Conservation (phyloP, 352 stramenopile species). For the Pythium scleroteichum region DNA sequence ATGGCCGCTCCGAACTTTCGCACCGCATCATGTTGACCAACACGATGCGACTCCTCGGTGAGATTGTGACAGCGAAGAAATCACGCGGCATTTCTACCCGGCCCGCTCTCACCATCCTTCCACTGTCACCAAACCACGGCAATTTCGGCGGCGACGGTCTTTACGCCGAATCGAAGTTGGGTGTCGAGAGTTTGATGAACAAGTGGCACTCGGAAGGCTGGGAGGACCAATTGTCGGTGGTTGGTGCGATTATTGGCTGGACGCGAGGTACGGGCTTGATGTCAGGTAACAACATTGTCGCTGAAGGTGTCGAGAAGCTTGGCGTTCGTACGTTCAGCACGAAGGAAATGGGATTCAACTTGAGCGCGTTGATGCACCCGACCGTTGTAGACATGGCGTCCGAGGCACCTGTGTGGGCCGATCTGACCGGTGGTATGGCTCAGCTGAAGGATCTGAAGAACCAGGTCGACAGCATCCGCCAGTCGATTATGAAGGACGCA, state of each 20-base stretch:
- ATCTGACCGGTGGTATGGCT: conserved; percentile 81
- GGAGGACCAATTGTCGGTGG: conserved; percentile 83
- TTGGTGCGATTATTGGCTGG: conserved; percentile 87
- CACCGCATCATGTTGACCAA: conserved; percentile 91
- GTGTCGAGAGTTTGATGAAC: conserved; percentile 82
- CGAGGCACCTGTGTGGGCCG: conserved; percentile 72
- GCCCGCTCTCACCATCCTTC: conserved; percentile 74
- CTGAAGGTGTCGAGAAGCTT: conserved; percentile 76
- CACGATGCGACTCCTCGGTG: conserved; percentile 77
- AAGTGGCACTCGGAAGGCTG: conserved; percentile 89
- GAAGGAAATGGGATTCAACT: conserved; percentile 89
- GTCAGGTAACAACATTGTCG: conserved; percentile 88
- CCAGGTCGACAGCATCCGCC: conserved; percentile 54
- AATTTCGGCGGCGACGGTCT: conserved; percentile 85
- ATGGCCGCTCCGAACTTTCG: conserved; percentile 73
- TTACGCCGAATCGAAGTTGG: conserved; percentile 89
- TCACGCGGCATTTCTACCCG: conserved; percentile 66
- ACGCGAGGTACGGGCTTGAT: conserved; percentile 87
- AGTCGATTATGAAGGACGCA: conserved; percentile 50
- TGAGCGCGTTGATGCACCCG: conserved; percentile 81
- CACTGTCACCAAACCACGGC: conserved; percentile 86
- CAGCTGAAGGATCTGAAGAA: conserved; percentile 76
- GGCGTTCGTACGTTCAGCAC: conserved; percentile 86
- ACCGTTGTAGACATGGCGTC: conserved; percentile 72
- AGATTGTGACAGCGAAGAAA: conserved; percentile 78